phyloP scores from a whole-genome alignment of 108 stramenopile genomes.

The Cylindrotheca closterium region DNA sequence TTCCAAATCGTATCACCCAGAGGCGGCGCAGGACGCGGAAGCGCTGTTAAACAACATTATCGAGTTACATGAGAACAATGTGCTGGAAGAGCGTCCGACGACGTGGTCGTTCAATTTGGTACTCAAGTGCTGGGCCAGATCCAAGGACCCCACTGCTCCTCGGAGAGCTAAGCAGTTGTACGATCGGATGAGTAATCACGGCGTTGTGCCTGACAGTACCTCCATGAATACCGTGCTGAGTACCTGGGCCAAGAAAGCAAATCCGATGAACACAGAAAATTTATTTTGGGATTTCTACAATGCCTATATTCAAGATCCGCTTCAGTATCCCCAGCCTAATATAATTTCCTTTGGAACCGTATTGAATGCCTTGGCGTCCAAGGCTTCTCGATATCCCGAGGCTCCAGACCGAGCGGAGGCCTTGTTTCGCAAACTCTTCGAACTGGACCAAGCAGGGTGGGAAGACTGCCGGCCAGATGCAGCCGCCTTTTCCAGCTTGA shows the following conservation, averaged over 20 bases:
- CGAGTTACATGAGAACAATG: conserved; percentile 14
- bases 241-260: background rate
- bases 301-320: conserved; percentile 18
- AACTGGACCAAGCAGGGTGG: conserved; percentile 8
- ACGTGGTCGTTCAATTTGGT: conserved; percentile 28
- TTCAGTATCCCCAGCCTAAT: conserved; percentile 23
- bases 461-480: conserved; percentile 19
- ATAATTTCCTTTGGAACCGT: conserved; percentile 18
- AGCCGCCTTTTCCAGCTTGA: conserved; percentile 18
- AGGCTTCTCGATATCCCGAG: background rate
- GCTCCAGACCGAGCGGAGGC: conserved; percentile 25
- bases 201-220: conserved; percentile 18
- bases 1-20: conserved; percentile 22
- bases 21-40: conserved; percentile 34
- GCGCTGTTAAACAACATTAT: conserved; percentile 29
- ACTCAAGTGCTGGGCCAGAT: conserved; percentile 27
- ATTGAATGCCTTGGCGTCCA: conserved; percentile 23
- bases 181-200: conserved; percentile 11
- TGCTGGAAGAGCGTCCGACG: conserved; percentile 16
- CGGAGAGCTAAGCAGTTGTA: conserved; percentile 12
- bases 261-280: conserved; percentile 13
- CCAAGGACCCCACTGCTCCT: conserved; percentile 6
- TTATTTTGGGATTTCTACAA: conserved; percentile 24
- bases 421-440: conserved; percentile 15
- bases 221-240: conserved; percentile 28